Conservation (phyloP, 202 grass and related monocot species). For the Dendrocalamus latiflorus region DNA sequence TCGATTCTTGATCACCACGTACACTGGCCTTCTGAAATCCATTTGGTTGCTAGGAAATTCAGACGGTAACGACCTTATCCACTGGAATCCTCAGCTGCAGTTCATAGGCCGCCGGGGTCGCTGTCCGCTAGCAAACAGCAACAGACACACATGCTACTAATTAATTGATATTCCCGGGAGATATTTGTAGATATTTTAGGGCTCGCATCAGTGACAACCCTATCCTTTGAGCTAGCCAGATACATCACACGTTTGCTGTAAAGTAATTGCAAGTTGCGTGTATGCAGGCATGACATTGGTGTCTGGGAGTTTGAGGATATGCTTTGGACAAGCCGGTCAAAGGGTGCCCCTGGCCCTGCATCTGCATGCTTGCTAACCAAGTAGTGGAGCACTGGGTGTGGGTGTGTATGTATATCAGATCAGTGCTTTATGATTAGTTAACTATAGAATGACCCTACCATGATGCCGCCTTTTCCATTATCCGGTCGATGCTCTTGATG, state of each 20-base stretch:
- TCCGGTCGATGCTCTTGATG: background rate
- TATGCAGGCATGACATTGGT: background rate
- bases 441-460: background rate
- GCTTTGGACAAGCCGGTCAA: constrained; percentile 19
- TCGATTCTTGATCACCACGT: background rate
- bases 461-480: background rate
- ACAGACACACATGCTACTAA: background rate
- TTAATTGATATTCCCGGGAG: background rate
- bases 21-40: background rate
- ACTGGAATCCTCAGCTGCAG: constrained; percentile 1
- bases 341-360: background rate
- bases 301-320: constrained; percentile 1
- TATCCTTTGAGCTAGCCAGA: background rate
- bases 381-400: background rate
- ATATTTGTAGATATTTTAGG: background rate
- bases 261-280: constrained; percentile 22
- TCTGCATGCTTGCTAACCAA: background rate
- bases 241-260: background rate
- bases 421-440: background rate
- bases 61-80: constrained; percentile 26
- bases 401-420: background rate
- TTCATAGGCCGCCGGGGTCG: background rate
- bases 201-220: background rate
- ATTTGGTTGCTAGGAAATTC: background rate
- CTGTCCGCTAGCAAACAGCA: constrained; percentile 10